Base-by-base conservation (phyloP, 352 stramenopile species). In the Globisporangium cederbergense region DNA sequence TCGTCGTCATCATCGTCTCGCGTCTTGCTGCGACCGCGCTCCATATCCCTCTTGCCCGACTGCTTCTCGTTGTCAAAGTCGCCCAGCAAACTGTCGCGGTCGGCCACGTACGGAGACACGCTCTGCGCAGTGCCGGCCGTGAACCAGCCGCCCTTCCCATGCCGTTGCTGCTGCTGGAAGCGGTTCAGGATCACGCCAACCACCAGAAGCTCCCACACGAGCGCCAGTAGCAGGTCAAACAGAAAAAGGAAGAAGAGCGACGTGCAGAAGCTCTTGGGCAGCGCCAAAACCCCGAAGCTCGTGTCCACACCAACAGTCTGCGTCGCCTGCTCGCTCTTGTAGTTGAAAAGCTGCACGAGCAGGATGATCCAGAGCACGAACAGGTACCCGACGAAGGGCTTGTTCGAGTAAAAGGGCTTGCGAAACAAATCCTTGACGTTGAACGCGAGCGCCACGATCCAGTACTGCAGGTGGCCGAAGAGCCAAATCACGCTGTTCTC, bases 401-500 rank as follows among this genome's bases (percentile, higher is more conserved):
- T 73, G 68, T 93, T 91, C 5, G 73, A 53, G 32, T 84, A 72
- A 25, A 89, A 51, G n/a, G 79, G 77, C 36, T 84, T 75, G 60
- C 85, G 79, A 59, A 87, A 91, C 28, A 59, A 55, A 52, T 94
- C 85, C 3, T 77, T 70, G 13, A 82, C 38, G 62, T 94, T 94
- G 61, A 94, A 83, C 10, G 73, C 73, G 16, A 90, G 58, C 2
- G 81, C 85, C 8, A 86, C 78, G 60, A 91, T 78, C 74, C 79
- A 88, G 65, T 91, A 94, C 70, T 91, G 81, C 42, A 90, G 30
- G 66, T 94, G 83, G 1, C 85, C 85, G 45, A 91, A 90, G 34
- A 89, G 77, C 85, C 85, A 94, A 6, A 92, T 40, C 8, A 91
- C 78, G 55, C 72, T 86, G 76, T 90, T 88, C 60, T 93, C 85